phyloP scores from a whole-genome alignment of 2,329 filamentous ascomycete genomes.

The Penicillium sp. region DNA sequence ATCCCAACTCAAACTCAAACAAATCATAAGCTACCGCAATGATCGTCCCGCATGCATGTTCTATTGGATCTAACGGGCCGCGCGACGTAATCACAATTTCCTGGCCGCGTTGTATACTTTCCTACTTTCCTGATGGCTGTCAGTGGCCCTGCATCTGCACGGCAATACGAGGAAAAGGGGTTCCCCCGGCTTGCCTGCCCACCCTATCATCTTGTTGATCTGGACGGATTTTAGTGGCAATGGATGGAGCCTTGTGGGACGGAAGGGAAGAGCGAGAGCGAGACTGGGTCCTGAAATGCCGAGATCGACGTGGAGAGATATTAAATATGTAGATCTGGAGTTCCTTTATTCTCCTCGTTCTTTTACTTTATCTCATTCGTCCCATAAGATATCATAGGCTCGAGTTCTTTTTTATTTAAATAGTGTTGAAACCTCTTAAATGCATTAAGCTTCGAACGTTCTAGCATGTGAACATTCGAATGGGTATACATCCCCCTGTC shows the following conservation, averaged over 20 bases:
- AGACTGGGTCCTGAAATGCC: not conserved
- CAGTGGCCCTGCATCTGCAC: slow-evolving; percentile 8
- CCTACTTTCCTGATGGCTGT: slow-evolving; percentile 5
- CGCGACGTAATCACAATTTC: slow-evolving; percentile 8
- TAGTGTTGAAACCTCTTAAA: too few species aligned
- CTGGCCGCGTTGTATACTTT: not conserved
- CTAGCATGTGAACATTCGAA: too few species aligned
- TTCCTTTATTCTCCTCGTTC: not conserved
- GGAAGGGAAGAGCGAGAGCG: not conserved
- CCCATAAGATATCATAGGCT: too few species aligned
- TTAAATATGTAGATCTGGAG: not conserved
- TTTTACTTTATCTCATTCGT: too few species aligned
- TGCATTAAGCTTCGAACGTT: too few species aligned
- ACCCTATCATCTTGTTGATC: not conserved
- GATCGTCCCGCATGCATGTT: not conserved
- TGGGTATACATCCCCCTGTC: too few species aligned
- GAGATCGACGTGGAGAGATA: not conserved
- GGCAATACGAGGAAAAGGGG: not conserved
- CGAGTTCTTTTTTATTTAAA: too few species aligned
- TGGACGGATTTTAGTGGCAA: not conserved
- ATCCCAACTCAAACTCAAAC: not conserved
- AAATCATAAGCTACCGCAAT: not conserved
- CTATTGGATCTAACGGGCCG: not conserved
- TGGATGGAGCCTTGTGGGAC: not conserved
- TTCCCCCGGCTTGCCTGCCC: not conserved